Percentiles rank a stretch among this genome's conserved stretches.
These are phyloP conservation scores for Candida glucosophila DNA, from an alignment of 1,139 yeast genomes.

Conservation along the genomic window DNA sequence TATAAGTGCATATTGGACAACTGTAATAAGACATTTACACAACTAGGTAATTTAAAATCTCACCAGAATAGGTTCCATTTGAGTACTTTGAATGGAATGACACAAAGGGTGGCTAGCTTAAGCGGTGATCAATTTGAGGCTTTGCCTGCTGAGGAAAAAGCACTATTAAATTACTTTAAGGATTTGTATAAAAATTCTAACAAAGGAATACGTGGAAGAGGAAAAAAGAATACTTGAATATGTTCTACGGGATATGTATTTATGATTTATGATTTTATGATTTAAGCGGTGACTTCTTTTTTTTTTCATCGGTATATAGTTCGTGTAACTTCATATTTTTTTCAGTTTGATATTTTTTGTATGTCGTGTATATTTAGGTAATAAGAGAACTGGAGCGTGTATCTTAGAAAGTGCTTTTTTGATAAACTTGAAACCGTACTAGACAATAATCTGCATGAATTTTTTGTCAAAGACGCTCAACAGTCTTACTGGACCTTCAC, in stretches of 20 bases:
- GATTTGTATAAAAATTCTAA: slow-evolving; percentile 78
- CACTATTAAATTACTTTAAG: slow-evolving; percentile 67
- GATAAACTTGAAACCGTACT: too few relatives aligned
- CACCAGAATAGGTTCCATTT: slow-evolving; percentile 88
- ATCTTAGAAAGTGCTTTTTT: too few relatives aligned
- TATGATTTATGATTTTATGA: too few relatives aligned
- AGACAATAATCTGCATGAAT: too few relatives aligned
- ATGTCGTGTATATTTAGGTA: too few relatives aligned
- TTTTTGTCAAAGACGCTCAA: slow-evolving; percentile 51
- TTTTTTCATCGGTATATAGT: too few relatives aligned
- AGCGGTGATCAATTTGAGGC: slow-evolving; percentile 36
- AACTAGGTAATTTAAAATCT: slow-evolving; percentile 84
- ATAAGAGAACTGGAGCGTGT: too few relatives aligned
- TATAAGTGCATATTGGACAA: slow-evolving; percentile 71
- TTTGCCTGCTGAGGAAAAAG: slow-evolving; percentile 56
- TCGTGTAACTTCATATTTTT: too few relatives aligned
- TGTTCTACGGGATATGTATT: too few relatives aligned
- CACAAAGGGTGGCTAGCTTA: slow-evolving; percentile 55
- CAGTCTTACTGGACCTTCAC: slow-evolving; percentile 43
- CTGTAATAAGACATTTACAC: slow-evolving; percentile 83
- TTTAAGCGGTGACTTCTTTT: too few relatives aligned
- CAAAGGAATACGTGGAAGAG: slow-evolving; percentile 87
- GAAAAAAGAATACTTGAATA: slow-evolving; percentile 49
- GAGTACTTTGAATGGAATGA: slow-evolving; percentile 56
- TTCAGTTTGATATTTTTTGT: too few relatives aligned